phyloP scores from a whole-genome alignment of 805 yeast species.

The Metschnikowia noctiluminum region DNA sequence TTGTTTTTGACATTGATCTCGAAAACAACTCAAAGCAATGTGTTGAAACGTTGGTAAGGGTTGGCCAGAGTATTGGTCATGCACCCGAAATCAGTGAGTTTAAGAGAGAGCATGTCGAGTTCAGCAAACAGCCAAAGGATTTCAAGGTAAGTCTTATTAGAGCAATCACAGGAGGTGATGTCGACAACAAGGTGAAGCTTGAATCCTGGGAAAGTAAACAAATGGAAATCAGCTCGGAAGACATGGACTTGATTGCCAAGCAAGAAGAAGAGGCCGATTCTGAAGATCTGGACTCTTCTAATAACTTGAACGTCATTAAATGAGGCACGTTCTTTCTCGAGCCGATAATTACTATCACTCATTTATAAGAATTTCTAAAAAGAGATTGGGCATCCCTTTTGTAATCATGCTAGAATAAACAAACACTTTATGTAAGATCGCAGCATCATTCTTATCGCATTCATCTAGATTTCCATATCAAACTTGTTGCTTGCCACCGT shows the following conservation, averaged over 20 bases:
- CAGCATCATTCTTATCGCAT: too few species aligned
- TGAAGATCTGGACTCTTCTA: background rate
- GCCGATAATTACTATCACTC: too few species aligned
- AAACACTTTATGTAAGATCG: background rate
- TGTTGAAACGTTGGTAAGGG: conserved; percentile 79
- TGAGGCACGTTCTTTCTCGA: background rate
- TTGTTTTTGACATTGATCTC: conserved; percentile 72
- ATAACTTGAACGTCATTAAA: background rate
- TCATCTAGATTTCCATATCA: background rate
- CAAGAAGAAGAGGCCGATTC: conserved; percentile 15
- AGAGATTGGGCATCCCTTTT: background rate
- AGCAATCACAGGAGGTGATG: conserved; percentile 55
- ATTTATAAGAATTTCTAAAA: too few species aligned
- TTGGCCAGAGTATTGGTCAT: conserved; percentile 93
- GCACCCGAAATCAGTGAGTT: conserved; percentile 46
- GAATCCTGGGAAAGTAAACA: conserved; percentile 39
- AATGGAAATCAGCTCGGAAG: conserved; percentile 22
- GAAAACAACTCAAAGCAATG: conserved; percentile 60
- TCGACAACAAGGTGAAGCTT: conserved; percentile 27
- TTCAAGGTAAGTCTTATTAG: conserved; percentile 50
- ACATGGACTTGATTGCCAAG: conserved; percentile 19
- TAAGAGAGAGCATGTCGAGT: conserved; percentile 44
- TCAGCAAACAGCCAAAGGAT: conserved; percentile 45
- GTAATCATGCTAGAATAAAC: background rate
- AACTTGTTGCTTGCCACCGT: conserved; percentile 69